Base-by-base conservation (phyloP, 2,329 filamentous ascomycete species). In the Aspergillus eucalypticola region DNA sequence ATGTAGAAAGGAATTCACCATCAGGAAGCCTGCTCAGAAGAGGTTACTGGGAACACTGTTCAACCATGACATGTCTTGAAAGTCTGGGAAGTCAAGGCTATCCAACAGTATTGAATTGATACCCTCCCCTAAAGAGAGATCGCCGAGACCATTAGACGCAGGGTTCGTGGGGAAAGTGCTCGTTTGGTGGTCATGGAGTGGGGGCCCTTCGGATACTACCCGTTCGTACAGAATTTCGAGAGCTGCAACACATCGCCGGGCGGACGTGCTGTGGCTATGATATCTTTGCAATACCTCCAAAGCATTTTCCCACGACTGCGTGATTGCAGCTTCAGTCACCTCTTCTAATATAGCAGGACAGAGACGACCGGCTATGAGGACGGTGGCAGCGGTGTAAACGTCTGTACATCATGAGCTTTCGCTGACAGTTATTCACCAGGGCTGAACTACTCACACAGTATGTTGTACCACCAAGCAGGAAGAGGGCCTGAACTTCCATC, bases 401-500 rank as follows among this genome's bases (percentile, higher is more conserved):
- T 76, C 71, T 74, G 46, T 1, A 10, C 2, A 2, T n/a, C 8
- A 48, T 69, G 17, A 70, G 64, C 15, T 27, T 27, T 41, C 10
- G 1, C 21, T 50, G 15, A 17, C 0, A 29, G 11, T 6, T 11
- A 10, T 17, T 5, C 25, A 17, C 10, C 2, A 11, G 4, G 5
- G 7, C 10, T 42, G 2, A 3, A 19, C 17, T 25, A 23, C 71
- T 58, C 49, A 74, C 71, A 76, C 2, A 76, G 67, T 21, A 75
- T 73, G 3, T 75, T 73, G 51, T 75, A 76, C 73, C 74, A 76
- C 73, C 74, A 76, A 1, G 73, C 72, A 6, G 74, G 73, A 39
- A 75, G 62, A 0, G 68, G 69, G 0, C 72, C 73, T 2, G 67
- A 62, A 1, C 67, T 69, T 1, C 67, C 69, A 35, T 74, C 68